Evolutionary conservation across 2,329 filamentous ascomycete genomes (phyloP).

Genomic region (Fusarium torreyae): DNA sequence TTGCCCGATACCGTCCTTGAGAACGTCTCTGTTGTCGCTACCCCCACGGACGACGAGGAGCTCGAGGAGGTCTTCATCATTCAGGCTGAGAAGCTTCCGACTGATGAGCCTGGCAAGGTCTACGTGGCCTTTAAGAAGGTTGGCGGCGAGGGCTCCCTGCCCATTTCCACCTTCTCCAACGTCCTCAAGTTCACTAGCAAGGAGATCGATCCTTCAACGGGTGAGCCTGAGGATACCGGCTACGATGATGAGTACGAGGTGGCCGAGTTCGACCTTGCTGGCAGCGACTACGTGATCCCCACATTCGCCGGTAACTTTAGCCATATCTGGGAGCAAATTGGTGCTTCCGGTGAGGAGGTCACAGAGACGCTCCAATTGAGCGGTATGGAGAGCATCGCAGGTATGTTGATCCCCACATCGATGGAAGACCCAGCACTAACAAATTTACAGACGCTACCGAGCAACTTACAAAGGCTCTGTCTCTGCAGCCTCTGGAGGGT

Average conservation of each 20-base stretch:
- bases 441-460: slow-evolving; percentile 84
- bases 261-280: slow-evolving; percentile 90
- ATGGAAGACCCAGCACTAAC: slow-evolving; percentile 42
- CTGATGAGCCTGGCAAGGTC: slow-evolving; percentile 91
- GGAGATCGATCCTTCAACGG: slow-evolving; percentile 96
- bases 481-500: slow-evolving; percentile 93
- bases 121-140: slow-evolving; percentile 95
- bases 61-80: slow-evolving; percentile 95
- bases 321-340: slow-evolving; percentile 94
- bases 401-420: slow-evolving; percentile 66
- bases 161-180: slow-evolving; percentile 88
- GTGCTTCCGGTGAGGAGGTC: slow-evolving; percentile 88
- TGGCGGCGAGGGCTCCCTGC: slow-evolving; percentile 81
- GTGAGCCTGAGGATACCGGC: slow-evolving; percentile 89
- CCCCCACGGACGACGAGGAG: slow-evolving; percentile 85
- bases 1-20: slow-evolving; percentile 91
- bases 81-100: slow-evolving; percentile 83
- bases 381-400: slow-evolving; percentile 91
- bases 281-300: slow-evolving; percentile 94
- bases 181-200: slow-evolving; percentile 97
- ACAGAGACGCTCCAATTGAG: slow-evolving; percentile 92
- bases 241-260: slow-evolving; percentile 99
- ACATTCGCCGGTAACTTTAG: slow-evolving; percentile 96
- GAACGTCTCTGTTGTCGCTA: slow-evolving; percentile 86
- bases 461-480: slow-evolving; percentile 87